Percentiles rank a stretch among this genome's conserved stretches.
These are phyloP conservation scores for Triangularia verruculosa DNA, from an alignment of 2,329 filamentous ascomycete genomes.

Conservation along the genomic window DNA sequence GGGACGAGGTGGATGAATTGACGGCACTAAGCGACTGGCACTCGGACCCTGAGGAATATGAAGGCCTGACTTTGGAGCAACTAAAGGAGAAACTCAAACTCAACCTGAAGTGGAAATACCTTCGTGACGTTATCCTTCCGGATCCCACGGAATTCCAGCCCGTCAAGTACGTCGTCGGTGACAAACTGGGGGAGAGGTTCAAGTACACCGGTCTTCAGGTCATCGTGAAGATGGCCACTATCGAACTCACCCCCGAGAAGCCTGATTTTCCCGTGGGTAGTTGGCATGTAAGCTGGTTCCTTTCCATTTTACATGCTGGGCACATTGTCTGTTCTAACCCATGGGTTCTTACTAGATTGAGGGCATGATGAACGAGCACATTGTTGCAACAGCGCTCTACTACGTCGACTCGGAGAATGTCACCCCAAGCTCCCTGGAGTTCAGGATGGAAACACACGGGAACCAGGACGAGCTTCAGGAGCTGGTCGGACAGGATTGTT, in stretches of 20 bases:
- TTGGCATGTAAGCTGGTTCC: conserved; percentile 42
- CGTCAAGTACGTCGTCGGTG: conserved; percentile 19
- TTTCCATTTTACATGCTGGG: not conserved
- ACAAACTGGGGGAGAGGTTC: conserved; percentile 27
- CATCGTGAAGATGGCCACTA: conserved; percentile 60
- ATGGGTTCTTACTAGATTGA: conserved; percentile 37
- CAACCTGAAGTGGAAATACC: conserved; percentile 15
- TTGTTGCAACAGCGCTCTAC: conserved; percentile 54
- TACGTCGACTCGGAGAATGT: conserved; percentile 54
- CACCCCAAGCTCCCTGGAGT: conserved; percentile 41
- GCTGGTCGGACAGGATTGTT: conserved; percentile 18
- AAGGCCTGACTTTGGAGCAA: conserved; percentile 19
- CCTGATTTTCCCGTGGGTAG: conserved; percentile 45
- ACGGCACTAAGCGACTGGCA: not conserved
- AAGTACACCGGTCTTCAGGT: conserved; percentile 51
- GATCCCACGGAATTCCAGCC: conserved; percentile 18
- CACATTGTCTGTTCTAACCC: not conserved
- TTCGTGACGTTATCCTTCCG: conserved; percentile 19
- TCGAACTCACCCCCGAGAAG: conserved; percentile 56
- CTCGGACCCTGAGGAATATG: conserved; percentile 24
- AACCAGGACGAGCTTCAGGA: conserved; percentile 16
- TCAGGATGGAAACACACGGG: conserved; percentile 37
- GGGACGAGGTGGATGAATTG: conserved; percentile 25
- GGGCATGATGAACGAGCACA: conserved; percentile 51
- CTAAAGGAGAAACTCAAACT: conserved; percentile 21